These are phyloP conservation scores for Hansenula sp. DNA, from an alignment of 1,139 yeast species.

Conservation along the genomic window DNA sequence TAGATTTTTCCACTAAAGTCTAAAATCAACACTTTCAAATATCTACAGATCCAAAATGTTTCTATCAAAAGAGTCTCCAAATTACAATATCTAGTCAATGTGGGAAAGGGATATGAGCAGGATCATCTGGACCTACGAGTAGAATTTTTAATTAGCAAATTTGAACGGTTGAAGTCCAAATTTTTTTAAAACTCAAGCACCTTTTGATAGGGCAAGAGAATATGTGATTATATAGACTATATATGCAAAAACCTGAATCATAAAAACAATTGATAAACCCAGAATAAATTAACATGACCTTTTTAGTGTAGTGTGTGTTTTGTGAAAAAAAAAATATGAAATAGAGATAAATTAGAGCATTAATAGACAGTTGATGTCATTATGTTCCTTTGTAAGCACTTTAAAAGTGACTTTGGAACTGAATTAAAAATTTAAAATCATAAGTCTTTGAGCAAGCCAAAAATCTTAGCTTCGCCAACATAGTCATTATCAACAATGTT, in stretches of 20 bases:
- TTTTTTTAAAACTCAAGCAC: no score
- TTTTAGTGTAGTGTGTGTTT: not conserved
- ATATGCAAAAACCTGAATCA: constrained; percentile 2
- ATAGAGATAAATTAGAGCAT: not conserved
- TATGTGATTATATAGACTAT: no score
- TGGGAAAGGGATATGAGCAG: not conserved
- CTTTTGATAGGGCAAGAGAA: no score
- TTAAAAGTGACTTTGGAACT: not conserved
- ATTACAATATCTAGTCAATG: no score
- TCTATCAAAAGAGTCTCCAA: no score
- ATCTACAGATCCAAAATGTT: no score
- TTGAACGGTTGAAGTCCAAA: constrained; percentile 3
- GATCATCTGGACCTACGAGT: no score
- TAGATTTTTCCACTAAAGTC: no score
- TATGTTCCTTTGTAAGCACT: not conserved
- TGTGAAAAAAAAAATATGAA: not conserved
- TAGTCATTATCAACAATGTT: constrained; percentile 90
- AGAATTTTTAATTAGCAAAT: no score
- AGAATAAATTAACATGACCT: not conserved
- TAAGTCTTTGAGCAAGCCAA: constrained; percentile 30
- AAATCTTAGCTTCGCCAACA: constrained; percentile 44
- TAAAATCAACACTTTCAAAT: no score
- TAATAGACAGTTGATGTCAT: constrained; percentile 6
- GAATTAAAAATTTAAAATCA: constrained; percentile 5
- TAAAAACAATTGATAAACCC: not conserved